Evolutionary conservation across 108 stramenopile species (phyloP).

Genomic region (Hondaea fermentalgiana): DNA sequence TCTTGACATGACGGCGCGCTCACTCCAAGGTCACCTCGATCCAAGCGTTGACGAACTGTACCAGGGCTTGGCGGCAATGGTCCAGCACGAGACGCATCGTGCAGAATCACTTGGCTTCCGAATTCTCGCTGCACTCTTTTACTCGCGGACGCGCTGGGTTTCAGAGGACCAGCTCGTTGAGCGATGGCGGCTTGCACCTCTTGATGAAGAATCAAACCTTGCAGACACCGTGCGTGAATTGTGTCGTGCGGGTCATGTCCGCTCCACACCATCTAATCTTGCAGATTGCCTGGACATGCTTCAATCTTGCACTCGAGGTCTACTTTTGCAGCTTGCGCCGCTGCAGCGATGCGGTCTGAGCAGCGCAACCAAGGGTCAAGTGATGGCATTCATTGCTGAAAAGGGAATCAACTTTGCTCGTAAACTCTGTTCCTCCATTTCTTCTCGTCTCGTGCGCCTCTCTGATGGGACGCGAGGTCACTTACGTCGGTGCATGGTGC

Average conservation of each 20-base stretch:
- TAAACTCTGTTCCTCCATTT: background rate
- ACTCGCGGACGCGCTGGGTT: background rate
- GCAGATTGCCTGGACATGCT: background rate
- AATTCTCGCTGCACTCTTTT: background rate
- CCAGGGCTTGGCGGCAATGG: background rate
- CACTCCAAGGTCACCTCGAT: background rate
- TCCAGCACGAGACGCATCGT: background rate
- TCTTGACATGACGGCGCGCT: background rate
- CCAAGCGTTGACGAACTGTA: background rate
- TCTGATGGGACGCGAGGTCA: background rate
- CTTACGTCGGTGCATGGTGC: background rate
- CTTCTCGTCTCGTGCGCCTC: background rate
- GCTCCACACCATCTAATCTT: background rate
- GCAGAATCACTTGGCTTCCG: background rate
- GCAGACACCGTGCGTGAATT: background rate
- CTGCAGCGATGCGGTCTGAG: background rate
- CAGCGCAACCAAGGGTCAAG: background rate
- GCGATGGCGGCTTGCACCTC: background rate
- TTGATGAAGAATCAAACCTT: background rate
- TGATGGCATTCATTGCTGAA: background rate
- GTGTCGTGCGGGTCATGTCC: background rate
- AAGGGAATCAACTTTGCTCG: background rate
- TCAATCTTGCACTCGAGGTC: background rate
- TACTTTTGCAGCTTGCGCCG: background rate
- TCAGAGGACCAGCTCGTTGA: background rate